phyloP scores from a whole-genome alignment of 2,329 filamentous ascomycete genomes.

The Pseudopyrenochaeta lycopersici region DNA sequence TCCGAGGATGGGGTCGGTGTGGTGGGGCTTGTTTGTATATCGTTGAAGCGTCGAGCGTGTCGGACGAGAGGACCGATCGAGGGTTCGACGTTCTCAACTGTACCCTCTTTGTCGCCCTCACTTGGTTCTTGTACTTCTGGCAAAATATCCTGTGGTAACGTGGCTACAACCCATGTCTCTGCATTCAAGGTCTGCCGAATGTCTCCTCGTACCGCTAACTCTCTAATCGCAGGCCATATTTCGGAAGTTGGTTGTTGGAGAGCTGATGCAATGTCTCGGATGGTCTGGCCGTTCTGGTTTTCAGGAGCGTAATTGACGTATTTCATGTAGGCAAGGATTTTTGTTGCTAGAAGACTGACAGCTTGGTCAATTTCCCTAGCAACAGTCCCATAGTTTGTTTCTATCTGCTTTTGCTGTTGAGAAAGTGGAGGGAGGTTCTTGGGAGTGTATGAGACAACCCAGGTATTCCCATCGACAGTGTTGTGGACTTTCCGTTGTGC shows the following conservation, averaged over 20 bases:
- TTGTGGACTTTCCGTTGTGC: constrained; percentile 16
- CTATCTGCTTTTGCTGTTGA: neutral
- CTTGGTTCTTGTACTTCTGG: neutral
- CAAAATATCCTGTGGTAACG: neutral
- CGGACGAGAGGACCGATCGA: neutral
- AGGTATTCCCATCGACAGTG: constrained; percentile 22
- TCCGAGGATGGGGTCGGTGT: neutral
- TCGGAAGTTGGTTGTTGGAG: constrained; percentile 1
- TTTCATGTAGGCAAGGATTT: constrained; percentile 1
- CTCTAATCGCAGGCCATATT: constrained; percentile 1
- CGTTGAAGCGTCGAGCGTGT: constrained; percentile 3
- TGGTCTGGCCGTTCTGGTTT: neutral
- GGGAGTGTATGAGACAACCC: constrained; percentile 23
- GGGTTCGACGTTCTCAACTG: too few relatives aligned
- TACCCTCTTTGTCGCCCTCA: neutral
- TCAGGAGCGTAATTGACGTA: neutral
- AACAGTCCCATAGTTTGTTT: neutral
- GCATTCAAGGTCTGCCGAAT: neutral
- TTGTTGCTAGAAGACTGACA: neutral
- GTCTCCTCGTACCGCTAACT: neutral
- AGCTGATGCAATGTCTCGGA: constrained; percentile 1
- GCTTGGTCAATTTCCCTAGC: neutral
- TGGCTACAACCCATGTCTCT: constrained; percentile 9
- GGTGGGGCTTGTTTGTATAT: constrained; percentile 11
- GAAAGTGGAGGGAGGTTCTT: constrained; percentile 10